A percentile compares a stretch with the other conserved stretches of the same genome.
Evolutionary conservation across 768 basidiomycete genomes (phyloP).

Genomic region (Hortiboletus flavorubellus): DNA sequence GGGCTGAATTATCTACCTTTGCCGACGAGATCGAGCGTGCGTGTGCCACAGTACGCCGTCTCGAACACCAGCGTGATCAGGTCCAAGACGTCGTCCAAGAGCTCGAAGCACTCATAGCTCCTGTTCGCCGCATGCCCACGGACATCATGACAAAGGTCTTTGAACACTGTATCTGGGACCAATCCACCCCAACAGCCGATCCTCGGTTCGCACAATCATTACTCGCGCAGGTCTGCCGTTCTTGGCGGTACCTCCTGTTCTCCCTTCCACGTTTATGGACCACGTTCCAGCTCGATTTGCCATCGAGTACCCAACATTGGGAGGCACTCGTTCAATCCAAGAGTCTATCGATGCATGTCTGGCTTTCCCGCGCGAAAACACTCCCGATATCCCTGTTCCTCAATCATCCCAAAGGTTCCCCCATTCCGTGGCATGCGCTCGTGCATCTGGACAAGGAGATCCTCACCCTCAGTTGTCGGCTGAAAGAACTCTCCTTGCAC

Average conservation of each 20-base stretch:
- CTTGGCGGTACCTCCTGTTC: slow-evolving; percentile 30
- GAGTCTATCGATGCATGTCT: slow-evolving; percentile 26
- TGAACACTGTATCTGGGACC: slow-evolving; percentile 20
- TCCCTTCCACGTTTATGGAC: slow-evolving; percentile 28
- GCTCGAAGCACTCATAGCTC: slow-evolving; percentile 28
- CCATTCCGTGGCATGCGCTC: slow-evolving; percentile 26
- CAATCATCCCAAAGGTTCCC: slow-evolving; percentile 21
- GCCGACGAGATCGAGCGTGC: slow-evolving; percentile 19
- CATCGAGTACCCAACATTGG: slow-evolving; percentile 20
- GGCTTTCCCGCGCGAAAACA: slow-evolving; percentile 29
- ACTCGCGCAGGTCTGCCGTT: slow-evolving; percentile 29
- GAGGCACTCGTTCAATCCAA: slow-evolving; percentile 26
- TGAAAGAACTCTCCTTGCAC: slow-evolving; percentile 19
- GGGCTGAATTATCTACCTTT: slow-evolving; percentile 10
- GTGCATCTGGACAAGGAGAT: slow-evolving; percentile 30
- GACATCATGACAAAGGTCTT: slow-evolving; percentile 29
- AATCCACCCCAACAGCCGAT: slow-evolving; percentile 6
- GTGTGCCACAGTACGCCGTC: slow-evolving; percentile 16
- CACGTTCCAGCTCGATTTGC: slow-evolving; percentile 23
- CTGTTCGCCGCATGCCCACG: slow-evolving; percentile 31
- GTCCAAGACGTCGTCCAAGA: slow-evolving; percentile 18
- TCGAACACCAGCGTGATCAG: slow-evolving; percentile 16
- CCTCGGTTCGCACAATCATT: slow-evolving; percentile 21
- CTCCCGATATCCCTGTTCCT: slow-evolving; percentile 28
- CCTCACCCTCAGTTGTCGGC: slow-evolving; percentile 20